Evolutionary conservation across 1,139 yeast genomes (phyloP).

Genomic region (Suhomyces taliae): DNA sequence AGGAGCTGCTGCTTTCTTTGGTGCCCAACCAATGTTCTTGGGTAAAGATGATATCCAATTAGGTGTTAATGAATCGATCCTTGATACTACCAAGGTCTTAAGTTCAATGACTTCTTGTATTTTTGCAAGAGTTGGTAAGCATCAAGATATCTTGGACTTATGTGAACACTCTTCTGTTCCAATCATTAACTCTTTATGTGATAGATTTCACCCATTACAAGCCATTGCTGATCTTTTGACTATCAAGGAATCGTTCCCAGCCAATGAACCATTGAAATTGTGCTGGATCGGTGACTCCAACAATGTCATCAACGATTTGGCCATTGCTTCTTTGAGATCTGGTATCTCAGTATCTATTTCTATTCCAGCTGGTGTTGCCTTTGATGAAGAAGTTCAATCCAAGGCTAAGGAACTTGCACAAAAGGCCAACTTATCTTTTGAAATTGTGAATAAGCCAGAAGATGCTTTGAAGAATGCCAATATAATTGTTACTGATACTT

Average conservation of each 20-base stretch:
- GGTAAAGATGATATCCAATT: constrained; percentile 96
- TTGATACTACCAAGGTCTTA: constrained; percentile 84
- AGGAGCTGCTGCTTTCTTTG: constrained; percentile 91
- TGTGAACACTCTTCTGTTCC: constrained; percentile 82
- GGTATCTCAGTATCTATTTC: constrained; percentile 86
- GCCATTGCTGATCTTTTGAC: constrained; percentile 91
- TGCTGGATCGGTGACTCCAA: constrained; percentile 98
- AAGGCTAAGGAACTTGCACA: constrained; percentile 56
- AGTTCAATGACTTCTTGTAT: constrained; percentile 95
- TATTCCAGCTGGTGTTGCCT: constrained; percentile 71
- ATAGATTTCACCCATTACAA: constrained; percentile 89
- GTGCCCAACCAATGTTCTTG: constrained; percentile 94
- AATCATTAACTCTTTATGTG: constrained; percentile 90
- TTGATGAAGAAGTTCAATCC: constrained; percentile 56
- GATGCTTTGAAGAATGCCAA: constrained; percentile 73
- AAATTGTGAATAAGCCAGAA: constrained; percentile 69
- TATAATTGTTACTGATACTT: constrained; percentile 92
- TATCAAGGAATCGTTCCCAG: constrained; percentile 72
- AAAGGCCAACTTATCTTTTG: constrained; percentile 55
- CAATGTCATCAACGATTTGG: constrained; percentile 89
- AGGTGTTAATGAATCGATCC: constrained; percentile 88
- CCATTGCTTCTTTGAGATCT: constrained; percentile 82
- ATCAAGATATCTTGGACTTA: constrained; percentile 76
- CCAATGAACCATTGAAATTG: constrained; percentile 63
- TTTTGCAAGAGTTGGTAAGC: constrained; percentile 91